phyloP scores from a whole-genome alignment of 345 rosid genomes.

The Moricandia arvensis region DNA sequence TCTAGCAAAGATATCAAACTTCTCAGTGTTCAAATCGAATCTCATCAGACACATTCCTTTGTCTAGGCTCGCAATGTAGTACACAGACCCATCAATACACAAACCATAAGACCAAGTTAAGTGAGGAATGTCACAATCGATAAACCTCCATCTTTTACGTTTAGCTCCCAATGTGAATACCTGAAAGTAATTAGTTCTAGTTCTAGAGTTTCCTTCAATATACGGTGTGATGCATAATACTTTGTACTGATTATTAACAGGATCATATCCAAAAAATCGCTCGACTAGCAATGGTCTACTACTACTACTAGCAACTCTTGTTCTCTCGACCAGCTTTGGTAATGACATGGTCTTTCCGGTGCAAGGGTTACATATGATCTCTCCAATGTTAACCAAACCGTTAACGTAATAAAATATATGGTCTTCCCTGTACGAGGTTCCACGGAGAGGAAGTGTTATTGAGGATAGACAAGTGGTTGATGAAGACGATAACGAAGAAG shows the following conservation, averaged over 20 bases:
- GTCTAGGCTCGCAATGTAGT: not conserved
- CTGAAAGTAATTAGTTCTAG: not conserved
- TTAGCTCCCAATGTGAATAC: constrained; percentile 6
- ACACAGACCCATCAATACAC: not conserved
- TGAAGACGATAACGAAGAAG: too few relatives aligned
- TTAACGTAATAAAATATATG: not conserved
- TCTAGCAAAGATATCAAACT: not conserved
- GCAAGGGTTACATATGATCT: not conserved
- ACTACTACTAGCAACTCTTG: too few relatives aligned
- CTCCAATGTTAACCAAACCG: too few relatives aligned
- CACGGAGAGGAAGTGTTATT: too few relatives aligned
- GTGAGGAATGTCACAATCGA: not conserved
- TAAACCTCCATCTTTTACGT: not conserved
- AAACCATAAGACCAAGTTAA: not conserved
- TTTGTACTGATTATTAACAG: constrained; percentile 2
- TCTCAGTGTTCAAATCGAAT: not conserved
- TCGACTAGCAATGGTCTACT: not conserved
- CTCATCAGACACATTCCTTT: not conserved
- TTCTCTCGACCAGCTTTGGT: not conserved
- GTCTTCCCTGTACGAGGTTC: too few relatives aligned
- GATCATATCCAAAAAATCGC: constrained; percentile 4
- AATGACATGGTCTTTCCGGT: not conserved
- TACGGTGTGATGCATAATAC: not conserved
- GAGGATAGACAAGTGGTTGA: too few relatives aligned
- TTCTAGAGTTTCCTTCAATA: too few relatives aligned